Evolutionary conservation across 495 filamentous ascomycete species (phyloP).

Genomic region (Aspergillus diversus): DNA sequence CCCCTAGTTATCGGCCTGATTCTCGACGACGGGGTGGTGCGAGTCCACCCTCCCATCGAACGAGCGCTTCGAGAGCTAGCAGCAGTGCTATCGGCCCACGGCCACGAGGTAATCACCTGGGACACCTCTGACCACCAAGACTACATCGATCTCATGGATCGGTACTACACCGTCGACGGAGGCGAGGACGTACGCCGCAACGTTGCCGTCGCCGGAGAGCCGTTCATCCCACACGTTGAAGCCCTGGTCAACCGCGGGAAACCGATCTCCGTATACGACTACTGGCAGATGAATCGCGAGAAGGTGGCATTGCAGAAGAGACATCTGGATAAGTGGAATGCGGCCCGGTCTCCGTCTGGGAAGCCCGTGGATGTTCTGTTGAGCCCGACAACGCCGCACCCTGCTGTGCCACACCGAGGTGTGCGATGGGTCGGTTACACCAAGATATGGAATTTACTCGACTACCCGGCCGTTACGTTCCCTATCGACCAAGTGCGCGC

Average conservation of each 20-base stretch:
- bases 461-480: slow-evolving; percentile 62
- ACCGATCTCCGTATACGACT: slow-evolving; percentile 57
- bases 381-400: slow-evolving; percentile 52
- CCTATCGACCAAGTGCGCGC: slow-evolving; percentile 57
- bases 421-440: slow-evolving; percentile 63
- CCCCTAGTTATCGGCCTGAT: slow-evolving; percentile 53
- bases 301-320: slow-evolving; percentile 54
- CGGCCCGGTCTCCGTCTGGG: slow-evolving; percentile 46
- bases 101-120: slow-evolving; percentile 56
- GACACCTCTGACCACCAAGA: slow-evolving; percentile 44
- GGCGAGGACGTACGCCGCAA: slow-evolving; percentile 57
- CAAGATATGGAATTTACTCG: slow-evolving; percentile 70
- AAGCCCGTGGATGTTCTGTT: slow-evolving; percentile 66
- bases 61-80: slow-evolving; percentile 45
- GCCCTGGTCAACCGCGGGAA: slow-evolving; percentile 48
- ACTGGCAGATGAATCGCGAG: slow-evolving; percentile 59
- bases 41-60: slow-evolving; percentile 51
- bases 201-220: slow-evolving; percentile 52
- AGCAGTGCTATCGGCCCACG: slow-evolving; percentile 36
- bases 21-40: slow-evolving; percentile 54
- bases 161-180: slow-evolving; percentile 58
- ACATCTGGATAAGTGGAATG: slow-evolving; percentile 61
- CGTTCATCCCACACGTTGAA: slow-evolving; percentile 56
- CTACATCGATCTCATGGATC: slow-evolving; percentile 53
- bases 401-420: slow-evolving; percentile 50